Conservation (phyloP, 1,284 basidiomycete genomes). For the Ceratobasidium sp. region DNA sequence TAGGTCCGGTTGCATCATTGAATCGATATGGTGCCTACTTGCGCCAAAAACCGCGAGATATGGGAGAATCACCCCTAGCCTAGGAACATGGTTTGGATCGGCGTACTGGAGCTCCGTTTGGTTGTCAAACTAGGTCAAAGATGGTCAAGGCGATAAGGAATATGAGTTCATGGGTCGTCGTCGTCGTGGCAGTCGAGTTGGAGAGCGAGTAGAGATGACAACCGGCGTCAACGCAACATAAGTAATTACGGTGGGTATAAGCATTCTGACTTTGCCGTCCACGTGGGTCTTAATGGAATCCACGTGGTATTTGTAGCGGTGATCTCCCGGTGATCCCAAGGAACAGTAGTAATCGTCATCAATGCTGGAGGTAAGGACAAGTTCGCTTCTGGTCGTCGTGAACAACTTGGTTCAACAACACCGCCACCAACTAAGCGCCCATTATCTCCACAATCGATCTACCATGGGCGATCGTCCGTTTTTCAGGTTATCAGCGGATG, state of each 20-base stretch:
- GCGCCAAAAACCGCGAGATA: constrained; percentile 5
- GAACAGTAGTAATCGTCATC: neutral
- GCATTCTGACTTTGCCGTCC: constrained; percentile 22
- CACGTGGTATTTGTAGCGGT: constrained; percentile 6
- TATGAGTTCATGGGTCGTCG: constrained; percentile 13
- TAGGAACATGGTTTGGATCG: constrained; percentile 20
- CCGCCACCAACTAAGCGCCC: neutral
- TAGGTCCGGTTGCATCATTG: constrained; percentile 5
- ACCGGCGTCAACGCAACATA: constrained; percentile 34
- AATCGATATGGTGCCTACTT: constrained; percentile 1
- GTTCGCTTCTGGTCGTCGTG: neutral
- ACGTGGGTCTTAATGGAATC: constrained; percentile 36
- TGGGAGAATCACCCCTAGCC: constrained; percentile 16
- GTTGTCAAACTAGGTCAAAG: constrained; percentile 31
- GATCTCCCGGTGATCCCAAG: neutral
- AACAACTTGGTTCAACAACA: neutral
- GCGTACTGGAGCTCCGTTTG: constrained; percentile 9
- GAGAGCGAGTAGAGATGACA: constrained; percentile 28
- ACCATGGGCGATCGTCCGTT: constrained; percentile 25
- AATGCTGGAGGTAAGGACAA: neutral
- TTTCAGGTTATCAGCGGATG: constrained; percentile 10
- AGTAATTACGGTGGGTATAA: constrained; percentile 3
- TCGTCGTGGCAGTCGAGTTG: constrained; percentile 17
- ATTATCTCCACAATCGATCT: neutral
- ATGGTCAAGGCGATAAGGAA: constrained; percentile 21